Conservation (phyloP, 768 basidiomycete species). For the Mycena amicta region DNA sequence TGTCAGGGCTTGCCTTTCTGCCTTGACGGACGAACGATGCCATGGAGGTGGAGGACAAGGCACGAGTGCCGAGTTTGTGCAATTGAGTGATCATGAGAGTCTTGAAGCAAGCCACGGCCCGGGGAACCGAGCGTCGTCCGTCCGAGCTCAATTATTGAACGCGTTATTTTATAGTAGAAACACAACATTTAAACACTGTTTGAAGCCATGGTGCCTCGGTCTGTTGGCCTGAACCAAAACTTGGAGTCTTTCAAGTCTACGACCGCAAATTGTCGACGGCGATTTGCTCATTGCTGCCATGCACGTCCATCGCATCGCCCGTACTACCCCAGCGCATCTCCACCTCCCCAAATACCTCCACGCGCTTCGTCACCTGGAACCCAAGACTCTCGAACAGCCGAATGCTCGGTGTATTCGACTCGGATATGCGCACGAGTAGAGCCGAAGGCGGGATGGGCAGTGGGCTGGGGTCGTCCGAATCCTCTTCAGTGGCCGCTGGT, state of each 20-base stretch:
- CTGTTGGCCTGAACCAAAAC: not conserved
- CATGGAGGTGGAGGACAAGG: not conserved
- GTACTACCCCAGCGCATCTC: conserved; percentile 76
- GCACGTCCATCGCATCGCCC: too few species aligned
- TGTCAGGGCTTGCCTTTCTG: conserved; percentile 41
- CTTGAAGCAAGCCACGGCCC: too few species aligned
- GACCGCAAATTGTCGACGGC: too few species aligned
- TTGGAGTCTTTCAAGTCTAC: not conserved
- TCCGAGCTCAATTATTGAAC: too few species aligned
- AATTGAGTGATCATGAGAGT: not conserved
- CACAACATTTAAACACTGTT: too few species aligned
- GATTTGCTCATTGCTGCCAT: too few species aligned
- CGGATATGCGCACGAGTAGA: conserved; percentile 73
- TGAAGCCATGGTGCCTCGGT: too few species aligned
- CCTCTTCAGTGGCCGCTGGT: conserved; percentile 9
- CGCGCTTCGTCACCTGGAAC: conserved; percentile 66
- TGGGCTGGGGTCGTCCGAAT: conserved; percentile 26
- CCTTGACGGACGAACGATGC: conserved; percentile 47
- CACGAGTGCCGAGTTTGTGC: not conserved
- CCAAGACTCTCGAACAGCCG: conserved; percentile 76
- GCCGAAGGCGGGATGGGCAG: conserved; percentile 45
- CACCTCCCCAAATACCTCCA: conserved; percentile 79
- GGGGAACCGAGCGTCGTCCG: too few species aligned
- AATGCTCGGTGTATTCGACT: conserved; percentile 70
- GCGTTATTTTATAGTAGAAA: too few species aligned